Evolutionary conservation across 441 rosid genomes (phyloP).

Genomic region (Lepidium campestre): DNA sequence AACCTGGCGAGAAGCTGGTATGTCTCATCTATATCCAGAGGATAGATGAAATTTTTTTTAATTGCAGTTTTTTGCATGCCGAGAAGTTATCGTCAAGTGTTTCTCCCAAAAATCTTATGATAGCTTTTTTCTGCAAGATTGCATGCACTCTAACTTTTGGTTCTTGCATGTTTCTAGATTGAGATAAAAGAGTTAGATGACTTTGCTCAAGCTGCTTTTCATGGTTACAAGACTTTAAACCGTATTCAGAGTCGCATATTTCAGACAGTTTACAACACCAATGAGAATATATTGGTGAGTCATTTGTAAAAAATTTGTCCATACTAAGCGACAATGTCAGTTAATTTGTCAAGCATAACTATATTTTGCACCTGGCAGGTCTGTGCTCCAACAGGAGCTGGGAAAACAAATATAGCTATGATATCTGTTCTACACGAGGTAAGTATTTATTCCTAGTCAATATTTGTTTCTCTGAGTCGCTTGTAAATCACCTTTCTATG

Average conservation of each 20-base stretch:
- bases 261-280: constrained; percentile 82
- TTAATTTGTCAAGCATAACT: constrained; percentile 21
- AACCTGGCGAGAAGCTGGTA: constrained; percentile 96
- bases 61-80: neutral
- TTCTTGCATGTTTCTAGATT: constrained; percentile 46
- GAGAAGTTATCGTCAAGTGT: constrained; percentile 4
- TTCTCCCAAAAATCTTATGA: neutral
- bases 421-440: constrained; percentile 93
- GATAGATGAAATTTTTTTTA: neutral
- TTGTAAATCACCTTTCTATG: constrained; percentile 5
- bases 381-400: constrained; percentile 99
- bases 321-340: neutral
- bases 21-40: constrained; percentile 15
- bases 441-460: constrained; percentile 4
- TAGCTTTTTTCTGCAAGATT: constrained; percentile 10
- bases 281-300: constrained; percentile 93
- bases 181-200: constrained; percentile 93
- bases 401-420: constrained; percentile 98
- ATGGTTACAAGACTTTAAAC: constrained; percentile 82
- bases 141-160: constrained; percentile 10
- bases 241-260: constrained; percentile 95
- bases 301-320: constrained; percentile 7
- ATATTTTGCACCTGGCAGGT: constrained; percentile 55
- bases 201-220: constrained; percentile 96
- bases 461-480: constrained; percentile 11